Conservation (phyloP, 805 yeast species). For the Wickerhamiella spandovensis region DNA sequence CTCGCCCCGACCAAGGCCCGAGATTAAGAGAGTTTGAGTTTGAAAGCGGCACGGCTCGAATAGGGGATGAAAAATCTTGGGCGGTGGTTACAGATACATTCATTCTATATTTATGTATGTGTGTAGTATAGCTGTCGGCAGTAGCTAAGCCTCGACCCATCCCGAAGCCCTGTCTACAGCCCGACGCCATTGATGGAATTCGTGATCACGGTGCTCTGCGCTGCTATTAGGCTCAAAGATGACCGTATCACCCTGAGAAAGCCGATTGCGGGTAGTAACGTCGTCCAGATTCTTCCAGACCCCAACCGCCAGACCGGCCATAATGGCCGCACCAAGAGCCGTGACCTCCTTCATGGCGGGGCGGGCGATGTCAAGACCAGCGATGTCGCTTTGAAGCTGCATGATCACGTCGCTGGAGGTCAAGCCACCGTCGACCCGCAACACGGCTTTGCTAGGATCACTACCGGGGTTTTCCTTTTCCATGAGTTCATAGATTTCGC, state of each 20-base stretch:
- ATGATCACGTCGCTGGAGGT: constrained; percentile 79
- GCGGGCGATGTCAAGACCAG: constrained; percentile 75
- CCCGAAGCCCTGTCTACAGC: constrained; percentile 69
- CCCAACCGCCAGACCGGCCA: constrained; percentile 68
- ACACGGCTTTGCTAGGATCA: constrained; percentile 15
- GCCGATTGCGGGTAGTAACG: constrained; percentile 27
- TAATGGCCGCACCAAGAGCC: constrained; percentile 92
- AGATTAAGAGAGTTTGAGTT: too few species aligned
- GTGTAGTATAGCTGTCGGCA: too few species aligned
- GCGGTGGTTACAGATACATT: too few species aligned
- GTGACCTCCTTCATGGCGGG: constrained; percentile 83
- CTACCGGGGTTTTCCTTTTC: constrained; percentile 49
- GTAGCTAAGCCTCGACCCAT: constrained; percentile 38
- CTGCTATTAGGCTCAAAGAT: constrained; percentile 31
- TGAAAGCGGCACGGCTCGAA: too few species aligned
- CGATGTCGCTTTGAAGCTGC: constrained; percentile 86
- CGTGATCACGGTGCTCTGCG: constrained; percentile 42
- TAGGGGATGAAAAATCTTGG: too few species aligned
- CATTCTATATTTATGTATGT: background rate
- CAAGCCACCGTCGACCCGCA: constrained; percentile 86
- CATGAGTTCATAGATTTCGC: constrained; percentile 86
- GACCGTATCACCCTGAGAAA: constrained; percentile 13
- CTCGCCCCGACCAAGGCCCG: too few species aligned
- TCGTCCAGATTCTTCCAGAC: constrained; percentile 70
- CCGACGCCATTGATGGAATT: constrained; percentile 69